Evolutionary conservation across 2,329 filamentous ascomycete genomes (phyloP).

Genomic region (Calycina herbarum): DNA sequence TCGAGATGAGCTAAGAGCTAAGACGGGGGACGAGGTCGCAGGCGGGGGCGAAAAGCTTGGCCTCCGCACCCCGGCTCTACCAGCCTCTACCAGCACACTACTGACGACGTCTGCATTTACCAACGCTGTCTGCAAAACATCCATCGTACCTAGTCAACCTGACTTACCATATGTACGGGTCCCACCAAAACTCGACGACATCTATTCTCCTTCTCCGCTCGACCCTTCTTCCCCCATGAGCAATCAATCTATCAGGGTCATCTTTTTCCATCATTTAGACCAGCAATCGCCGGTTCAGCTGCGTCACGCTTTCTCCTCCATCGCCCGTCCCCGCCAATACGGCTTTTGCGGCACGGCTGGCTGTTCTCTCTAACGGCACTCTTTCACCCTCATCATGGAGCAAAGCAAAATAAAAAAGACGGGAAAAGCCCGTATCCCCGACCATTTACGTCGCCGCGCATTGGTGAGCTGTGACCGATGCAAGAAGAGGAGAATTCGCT

Average conservation of each 20-base stretch:
- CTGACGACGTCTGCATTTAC: neutral
- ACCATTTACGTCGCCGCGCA: constrained; percentile 38
- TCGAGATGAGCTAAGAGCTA: neutral
- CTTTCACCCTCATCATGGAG: constrained; percentile 16
- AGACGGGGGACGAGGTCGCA: neutral
- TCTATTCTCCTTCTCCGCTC: neutral
- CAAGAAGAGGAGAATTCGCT: constrained; percentile 41
- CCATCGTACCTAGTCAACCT: neutral
- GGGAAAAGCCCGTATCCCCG: constrained; percentile 39
- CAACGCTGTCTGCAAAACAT: constrained; percentile 1
- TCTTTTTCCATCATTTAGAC: neutral
- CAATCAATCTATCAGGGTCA: neutral
- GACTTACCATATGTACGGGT: constrained; percentile 1
- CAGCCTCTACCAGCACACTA: neutral
- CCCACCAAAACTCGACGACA: neutral
- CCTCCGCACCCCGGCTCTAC: neutral
- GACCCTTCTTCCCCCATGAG: neutral
- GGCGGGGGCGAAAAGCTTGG: neutral
- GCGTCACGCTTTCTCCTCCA: constrained; percentile 1
- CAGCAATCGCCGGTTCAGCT: neutral
- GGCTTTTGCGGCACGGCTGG: constrained; percentile 13
- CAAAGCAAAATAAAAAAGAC: constrained; percentile 29
- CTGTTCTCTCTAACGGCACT: constrained; percentile 29
- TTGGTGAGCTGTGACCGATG: constrained; percentile 42
- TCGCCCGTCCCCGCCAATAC: neutral